Evolutionary conservation across 139 green algal genomes (phyloP).

Genomic region (Limnomonas spitsbergensis): DNA sequence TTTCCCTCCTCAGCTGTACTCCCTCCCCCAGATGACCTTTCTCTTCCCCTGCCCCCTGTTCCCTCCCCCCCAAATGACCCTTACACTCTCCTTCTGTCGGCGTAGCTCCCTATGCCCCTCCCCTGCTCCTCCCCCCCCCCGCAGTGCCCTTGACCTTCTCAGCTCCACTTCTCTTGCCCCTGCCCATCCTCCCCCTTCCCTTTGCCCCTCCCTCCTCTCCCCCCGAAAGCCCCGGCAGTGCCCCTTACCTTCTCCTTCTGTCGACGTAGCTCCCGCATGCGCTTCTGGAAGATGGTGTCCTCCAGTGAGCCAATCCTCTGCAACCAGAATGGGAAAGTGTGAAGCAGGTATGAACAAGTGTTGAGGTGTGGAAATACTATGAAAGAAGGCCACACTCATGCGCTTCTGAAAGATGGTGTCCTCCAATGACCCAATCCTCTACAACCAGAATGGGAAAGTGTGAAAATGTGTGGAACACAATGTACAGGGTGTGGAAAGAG

Average conservation of each 20-base stretch:
- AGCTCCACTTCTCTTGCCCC: no score
- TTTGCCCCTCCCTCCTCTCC: no score
- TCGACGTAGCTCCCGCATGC: slow-evolving; percentile 67
- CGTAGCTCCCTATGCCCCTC: slow-evolving; percentile 68
- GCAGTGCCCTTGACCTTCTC: no score
- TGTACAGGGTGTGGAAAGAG: no score
- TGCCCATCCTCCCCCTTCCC: no score
- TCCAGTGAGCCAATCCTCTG: slow-evolving; percentile 73
- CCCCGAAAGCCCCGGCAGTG: neutral
- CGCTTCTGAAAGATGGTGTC: slow-evolving; percentile 94
- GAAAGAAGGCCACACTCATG: slow-evolving; percentile 70
- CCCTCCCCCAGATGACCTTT: no score
- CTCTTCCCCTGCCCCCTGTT: no score
- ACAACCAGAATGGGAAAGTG: neutral
- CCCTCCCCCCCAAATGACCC: neutral
- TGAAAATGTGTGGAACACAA: no score
- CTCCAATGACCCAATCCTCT: slow-evolving; percentile 74
- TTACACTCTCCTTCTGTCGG: slow-evolving; percentile 26
- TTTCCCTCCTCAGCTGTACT: no score
- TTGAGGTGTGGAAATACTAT: no score
- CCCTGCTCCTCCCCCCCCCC: no score
- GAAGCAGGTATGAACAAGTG: no score
- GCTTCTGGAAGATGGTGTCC: slow-evolving; percentile 93
- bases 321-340: neutral
- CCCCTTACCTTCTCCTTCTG: slow-evolving; percentile 22